Evolutionary conservation across 768 basidiomycete species (phyloP).

Genomic region (Hirschioporus abietinus): DNA sequence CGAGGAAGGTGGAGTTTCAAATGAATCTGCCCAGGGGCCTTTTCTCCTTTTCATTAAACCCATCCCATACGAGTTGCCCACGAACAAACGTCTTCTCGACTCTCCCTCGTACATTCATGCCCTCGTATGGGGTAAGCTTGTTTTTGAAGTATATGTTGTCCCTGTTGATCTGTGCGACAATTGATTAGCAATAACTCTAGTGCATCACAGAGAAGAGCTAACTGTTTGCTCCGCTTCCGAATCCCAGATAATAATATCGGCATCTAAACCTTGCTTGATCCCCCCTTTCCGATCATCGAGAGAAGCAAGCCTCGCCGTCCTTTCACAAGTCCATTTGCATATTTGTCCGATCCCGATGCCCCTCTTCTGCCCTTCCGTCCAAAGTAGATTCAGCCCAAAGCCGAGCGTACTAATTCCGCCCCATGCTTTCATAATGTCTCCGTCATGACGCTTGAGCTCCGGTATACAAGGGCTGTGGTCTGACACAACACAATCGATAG

Average conservation of each 20-base stretch:
- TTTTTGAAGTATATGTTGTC: constrained; percentile 85
- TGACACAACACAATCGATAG: constrained; percentile 90
- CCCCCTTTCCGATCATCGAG: constrained; percentile 66
- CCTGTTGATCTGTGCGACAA: constrained; percentile 54
- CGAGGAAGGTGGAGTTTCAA: neutral
- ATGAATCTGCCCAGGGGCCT: neutral
- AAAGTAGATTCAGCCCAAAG: constrained; percentile 80
- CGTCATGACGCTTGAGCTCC: constrained; percentile 74
- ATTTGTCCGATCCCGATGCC: constrained; percentile 56
- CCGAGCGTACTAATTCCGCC: constrained; percentile 92
- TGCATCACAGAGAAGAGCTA: constrained; percentile 11
- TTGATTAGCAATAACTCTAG: constrained; percentile 3
- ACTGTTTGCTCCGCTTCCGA: constrained; percentile 44
- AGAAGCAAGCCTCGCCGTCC: constrained; percentile 77
- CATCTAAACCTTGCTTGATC: constrained; percentile 71
- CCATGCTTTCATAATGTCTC: constrained; percentile 88
- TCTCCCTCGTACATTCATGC: constrained; percentile 60
- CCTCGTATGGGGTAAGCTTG: constrained; percentile 87
- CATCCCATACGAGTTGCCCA: constrained; percentile 62
- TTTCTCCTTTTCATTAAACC: neutral
- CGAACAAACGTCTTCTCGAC: constrained; percentile 79
- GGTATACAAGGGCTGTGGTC: constrained; percentile 92
- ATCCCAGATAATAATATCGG: constrained; percentile 85
- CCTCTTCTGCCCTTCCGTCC: constrained; percentile 72
- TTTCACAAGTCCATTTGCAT: constrained; percentile 67